Evolutionary conservation across 2,329 filamentous ascomycete genomes (phyloP).

Genomic region (Neocatenulostroma microsporum): DNA sequence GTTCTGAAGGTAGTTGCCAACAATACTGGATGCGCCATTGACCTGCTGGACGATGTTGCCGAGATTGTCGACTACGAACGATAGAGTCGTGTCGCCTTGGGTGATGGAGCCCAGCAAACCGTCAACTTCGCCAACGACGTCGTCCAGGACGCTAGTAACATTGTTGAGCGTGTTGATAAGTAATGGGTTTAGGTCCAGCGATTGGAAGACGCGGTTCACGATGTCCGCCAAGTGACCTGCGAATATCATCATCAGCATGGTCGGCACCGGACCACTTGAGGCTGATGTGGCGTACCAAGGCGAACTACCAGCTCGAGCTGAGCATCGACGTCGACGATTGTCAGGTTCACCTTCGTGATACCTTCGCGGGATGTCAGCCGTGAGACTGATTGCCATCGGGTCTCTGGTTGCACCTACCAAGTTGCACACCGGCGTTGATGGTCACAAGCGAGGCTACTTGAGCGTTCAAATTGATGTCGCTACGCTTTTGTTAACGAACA

Average conservation of each 20-base stretch:
- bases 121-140: conserved; percentile 38
- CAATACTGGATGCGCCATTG: conserved; percentile 41
- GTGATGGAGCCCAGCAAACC: conserved; percentile 53
- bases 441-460: conserved; percentile 51
- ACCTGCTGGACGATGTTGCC: conserved; percentile 58
- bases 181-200: conserved; percentile 52
- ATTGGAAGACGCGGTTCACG: conserved; percentile 51
- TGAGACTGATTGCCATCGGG: too few species aligned
- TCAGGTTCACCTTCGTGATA: conserved; percentile 48
- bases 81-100: conserved; percentile 44
- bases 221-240: conserved; percentile 47
- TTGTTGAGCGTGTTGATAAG: conserved; percentile 52
- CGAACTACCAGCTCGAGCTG: conserved; percentile 53
- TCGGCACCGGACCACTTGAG: too few species aligned
- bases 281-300: conserved; percentile 35
- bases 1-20: conserved; percentile 47
- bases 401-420: conserved; percentile 22
- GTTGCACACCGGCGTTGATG: conserved; percentile 51
- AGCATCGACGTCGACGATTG: conserved; percentile 50
- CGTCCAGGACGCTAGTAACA: conserved; percentile 15
- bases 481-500: too few species aligned
- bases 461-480: conserved; percentile 44
- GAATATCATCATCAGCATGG: background rate
- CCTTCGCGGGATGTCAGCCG: too few species aligned
- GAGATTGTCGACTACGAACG: conserved; percentile 48